A percentile compares a stretch with the other conserved stretches of the same genome.
Evolutionary conservation across 164 flowering plant genomes (phyloP).

Genomic region (Berberis thunbergii): DNA sequence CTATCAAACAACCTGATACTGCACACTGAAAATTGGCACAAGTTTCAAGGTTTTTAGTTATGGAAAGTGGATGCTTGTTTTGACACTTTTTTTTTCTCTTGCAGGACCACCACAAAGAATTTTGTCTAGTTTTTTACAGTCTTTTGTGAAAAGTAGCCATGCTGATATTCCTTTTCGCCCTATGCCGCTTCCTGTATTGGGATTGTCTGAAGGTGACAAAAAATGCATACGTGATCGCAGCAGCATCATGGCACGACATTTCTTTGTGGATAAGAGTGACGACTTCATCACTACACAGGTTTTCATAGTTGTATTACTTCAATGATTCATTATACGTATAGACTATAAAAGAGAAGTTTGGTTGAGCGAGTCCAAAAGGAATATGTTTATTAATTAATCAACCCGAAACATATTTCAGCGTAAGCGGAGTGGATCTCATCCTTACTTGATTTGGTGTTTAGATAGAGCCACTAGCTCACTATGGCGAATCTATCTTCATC

Average conservation of each 20-base stretch:
- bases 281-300: constrained; percentile 91
- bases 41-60: not conserved
- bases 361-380: not conserved
- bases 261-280: constrained; percentile 86
- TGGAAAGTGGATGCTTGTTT: not conserved
- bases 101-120: constrained; percentile 91
- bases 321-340: not conserved
- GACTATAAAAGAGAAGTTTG: not conserved
- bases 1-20: not conserved
- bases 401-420: too few relatives aligned
- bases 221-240: constrained; percentile 90
- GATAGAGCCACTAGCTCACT: too few relatives aligned
- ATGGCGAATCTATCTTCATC: too few relatives aligned
- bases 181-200: constrained; percentile 58
- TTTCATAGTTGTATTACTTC: not conserved
- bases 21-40: not conserved
- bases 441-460: too few relatives aligned
- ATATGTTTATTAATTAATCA: not conserved
- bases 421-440: too few relatives aligned
- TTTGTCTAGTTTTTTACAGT: constrained; percentile 71
- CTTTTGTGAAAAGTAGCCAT: constrained; percentile 76
- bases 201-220: constrained; percentile 83
- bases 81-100: constrained; percentile 5
- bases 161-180: constrained; percentile 74
- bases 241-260: constrained; percentile 93